Base-by-base conservation (phyloP, 208 protist species). In the Giardia muris region DNA sequence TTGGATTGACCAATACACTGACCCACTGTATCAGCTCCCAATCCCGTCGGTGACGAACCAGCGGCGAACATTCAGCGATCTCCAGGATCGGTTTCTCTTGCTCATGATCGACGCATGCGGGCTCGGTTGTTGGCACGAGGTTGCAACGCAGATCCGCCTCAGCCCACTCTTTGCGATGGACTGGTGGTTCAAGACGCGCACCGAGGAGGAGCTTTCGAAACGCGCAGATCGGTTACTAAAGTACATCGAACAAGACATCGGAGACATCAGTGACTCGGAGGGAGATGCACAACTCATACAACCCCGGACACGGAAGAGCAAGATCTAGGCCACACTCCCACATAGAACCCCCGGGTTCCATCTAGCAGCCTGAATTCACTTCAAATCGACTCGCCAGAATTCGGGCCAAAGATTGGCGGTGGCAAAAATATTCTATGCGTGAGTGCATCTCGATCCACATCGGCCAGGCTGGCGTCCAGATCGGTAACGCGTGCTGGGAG, bases 401-500 rank as follows among this genome's bases (percentile, higher is more conserved):
- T 30, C 57, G 30, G 57, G 30, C 19, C 30, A 10, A 39, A 30
- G 57, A 76, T 30, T 10, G 57, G 57, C 57, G 57, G 57, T 39
- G 30, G 30, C 30, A 76, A 76, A 89, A 43, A 98, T 46, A 46
- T 45, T 45, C n/a, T 10, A 98, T 97, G 97, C 95, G 97, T 94
- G 96, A 98, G 92, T 92, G 94, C 46, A 97, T 98, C 93, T 97
- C 95, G 90, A 96, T 98, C 93, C 96, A 98, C 94, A 94, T 98
- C 94, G 97, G 97, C 92, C 97, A 98, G 95, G 97, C 97, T 92
- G 97, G 98, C 95, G 95, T 96, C 93, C 97, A 99, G 95, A 95
- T 98, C 39, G 98, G 97, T 95, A 98, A 98, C 92, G 94, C 96
- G 87, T 98, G 97, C 95, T 99, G 98, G 96, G 96, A 97, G 92